phyloP scores from a whole-genome alignment of 768 basidiomycete species.

The Rubroboletus satanas region DNA sequence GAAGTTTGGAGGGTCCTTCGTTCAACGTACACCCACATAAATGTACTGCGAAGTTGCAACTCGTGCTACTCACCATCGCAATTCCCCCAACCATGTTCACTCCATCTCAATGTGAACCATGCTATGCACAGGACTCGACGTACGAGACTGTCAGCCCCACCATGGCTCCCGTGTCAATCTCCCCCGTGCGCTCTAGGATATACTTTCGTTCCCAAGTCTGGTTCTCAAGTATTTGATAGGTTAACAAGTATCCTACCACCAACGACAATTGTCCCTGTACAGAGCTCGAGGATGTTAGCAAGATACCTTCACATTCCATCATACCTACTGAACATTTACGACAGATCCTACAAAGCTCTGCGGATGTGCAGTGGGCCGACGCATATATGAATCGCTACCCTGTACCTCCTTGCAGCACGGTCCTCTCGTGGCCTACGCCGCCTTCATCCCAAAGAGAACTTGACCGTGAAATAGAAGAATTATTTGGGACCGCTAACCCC shows the following conservation, averaged over 20 bases:
- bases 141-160: not conserved
- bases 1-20: too few relatives aligned
- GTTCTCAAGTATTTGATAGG: not conserved
- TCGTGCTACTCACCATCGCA: too few relatives aligned
- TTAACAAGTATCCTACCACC: not conserved
- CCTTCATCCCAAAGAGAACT: not conserved
- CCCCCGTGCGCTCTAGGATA: not conserved
- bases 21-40: too few relatives aligned
- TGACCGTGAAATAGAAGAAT: not conserved
- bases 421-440: not conserved
- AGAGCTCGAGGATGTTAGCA: not conserved
- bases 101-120: too few relatives aligned
- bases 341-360: not conserved
- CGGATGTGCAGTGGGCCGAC: too few relatives aligned
- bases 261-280: not conserved
- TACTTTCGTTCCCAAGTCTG: not conserved
- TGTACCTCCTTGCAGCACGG: too few relatives aligned
- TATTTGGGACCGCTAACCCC: too few relatives aligned
- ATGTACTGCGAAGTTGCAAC: not conserved
- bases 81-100: not conserved
- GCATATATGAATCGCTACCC: too few relatives aligned
- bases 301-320: not conserved
- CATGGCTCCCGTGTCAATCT: too few relatives aligned
- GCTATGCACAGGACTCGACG: not conserved
- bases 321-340: not conserved